Base-by-base conservation (phyloP, 2,329 filamentous ascomycete genomes). In the Phialophora chinensis region DNA sequence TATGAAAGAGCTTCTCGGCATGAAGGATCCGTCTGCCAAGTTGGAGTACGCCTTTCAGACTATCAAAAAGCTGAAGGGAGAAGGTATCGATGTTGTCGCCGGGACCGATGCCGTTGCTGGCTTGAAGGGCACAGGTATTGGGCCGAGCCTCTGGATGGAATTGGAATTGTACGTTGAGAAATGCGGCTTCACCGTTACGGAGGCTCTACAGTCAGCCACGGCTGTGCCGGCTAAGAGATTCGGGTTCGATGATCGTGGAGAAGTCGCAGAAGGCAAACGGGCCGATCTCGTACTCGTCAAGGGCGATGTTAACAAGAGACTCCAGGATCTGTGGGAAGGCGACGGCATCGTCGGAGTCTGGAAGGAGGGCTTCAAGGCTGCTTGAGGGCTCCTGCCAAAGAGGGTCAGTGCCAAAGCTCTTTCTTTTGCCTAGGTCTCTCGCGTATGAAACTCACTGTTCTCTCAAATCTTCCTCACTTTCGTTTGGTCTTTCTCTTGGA, bases 21-120 rank as follows among this genome's bases (percentile, higher is more conserved):
- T 75, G 66, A 68, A 69, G 47, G 66, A 66, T 11, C 64, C 67
- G 29, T 60, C 63, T n/a, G 69, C 67, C 54, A 69, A 66, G 23
- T 38, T 73, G 10, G 70, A 73, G 14, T 67, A 72, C 44, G 69
- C 65, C 12, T 69, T 68, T 35, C 56, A 72, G 42, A 69, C 70
- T 12, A 57, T 73, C 35, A 66, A 50, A 23, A 66, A 64, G 42
- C 67, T 75, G 25, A 71, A 73, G 44, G 63, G 69, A 31, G 69
- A 67, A 20, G 73, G 73, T 4, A 70, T 76, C n/a, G 73, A 75
- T 44, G 68, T 76, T 42, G 69, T 77, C n/a, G 75, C 74, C 1
- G 74, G 75, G 4, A 77, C 75, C 12, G 75, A 77, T 64, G 67
- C 73, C 1, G 69, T 73, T 17, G 68, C 68, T 10, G 67, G 67